These are phyloP conservation scores for Picochlorum sp. DNA, from an alignment of 139 green algal species.

Conservation along the genomic window DNA sequence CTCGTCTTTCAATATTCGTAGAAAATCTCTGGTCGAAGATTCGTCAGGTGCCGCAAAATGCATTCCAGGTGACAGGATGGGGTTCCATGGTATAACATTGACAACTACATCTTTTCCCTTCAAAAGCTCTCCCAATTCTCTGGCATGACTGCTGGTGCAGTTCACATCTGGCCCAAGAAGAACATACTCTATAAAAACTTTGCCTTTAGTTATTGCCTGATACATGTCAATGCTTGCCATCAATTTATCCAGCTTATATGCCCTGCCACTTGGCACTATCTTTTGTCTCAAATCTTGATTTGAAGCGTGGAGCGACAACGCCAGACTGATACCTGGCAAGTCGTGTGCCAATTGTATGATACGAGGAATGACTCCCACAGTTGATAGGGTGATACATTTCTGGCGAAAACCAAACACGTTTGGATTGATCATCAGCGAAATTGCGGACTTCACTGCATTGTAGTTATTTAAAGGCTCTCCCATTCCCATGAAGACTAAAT, in stretches of 20 bases:
- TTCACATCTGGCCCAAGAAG: slow-evolving; percentile 77
- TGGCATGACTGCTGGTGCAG: slow-evolving; percentile 58
- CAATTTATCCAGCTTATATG: slow-evolving; percentile 72
- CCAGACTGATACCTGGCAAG: slow-evolving; percentile 76
- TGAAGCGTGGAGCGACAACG: slow-evolving; percentile 87
- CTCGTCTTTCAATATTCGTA: slow-evolving; percentile 40
- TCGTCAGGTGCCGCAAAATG: slow-evolving; percentile 40
- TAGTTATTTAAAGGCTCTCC: slow-evolving; percentile 98
- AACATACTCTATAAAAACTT: slow-evolving; percentile 95
- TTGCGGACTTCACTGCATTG: slow-evolving; percentile 54
- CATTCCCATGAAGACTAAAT: slow-evolving; percentile 98
- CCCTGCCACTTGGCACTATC: slow-evolving; percentile 82
- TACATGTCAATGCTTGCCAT: slow-evolving; percentile 75
- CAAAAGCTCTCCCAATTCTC: slow-evolving; percentile 63
- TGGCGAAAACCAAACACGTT: slow-evolving; percentile 60
- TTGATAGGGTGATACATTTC: slow-evolving; percentile 78
- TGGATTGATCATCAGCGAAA: slow-evolving; percentile 57
- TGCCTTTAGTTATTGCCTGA: slow-evolving; percentile 24
- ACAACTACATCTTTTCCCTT: slow-evolving; percentile 45
- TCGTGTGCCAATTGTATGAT: slow-evolving; percentile 67
- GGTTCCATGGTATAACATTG: slow-evolving; percentile 93
- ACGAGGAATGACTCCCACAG: slow-evolving; percentile 70
- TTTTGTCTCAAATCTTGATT: slow-evolving; percentile 62
- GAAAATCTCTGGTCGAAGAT: slow-evolving; percentile 42
- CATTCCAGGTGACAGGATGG: slow-evolving; percentile 41